Percentiles rank a stretch among this genome's conserved stretches.
phyloP scores from a whole-genome alignment of 352 stramenopile genomes.

The Aphanomyces invadans region DNA sequence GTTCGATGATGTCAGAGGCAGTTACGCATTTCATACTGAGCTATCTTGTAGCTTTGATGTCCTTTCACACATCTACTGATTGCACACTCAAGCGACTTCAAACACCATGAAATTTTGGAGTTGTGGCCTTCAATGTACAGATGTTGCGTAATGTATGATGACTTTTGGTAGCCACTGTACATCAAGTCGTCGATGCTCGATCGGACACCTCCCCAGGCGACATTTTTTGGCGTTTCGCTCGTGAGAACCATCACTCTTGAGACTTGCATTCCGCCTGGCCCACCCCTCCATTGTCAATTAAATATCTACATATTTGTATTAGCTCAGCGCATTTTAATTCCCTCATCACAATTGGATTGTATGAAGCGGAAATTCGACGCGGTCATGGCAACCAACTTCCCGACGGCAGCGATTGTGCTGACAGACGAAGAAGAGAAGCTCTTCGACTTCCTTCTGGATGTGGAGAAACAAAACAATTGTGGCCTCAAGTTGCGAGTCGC shows the following conservation, averaged over 20 bases:
- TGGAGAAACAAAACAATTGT: slow-evolving; percentile 43
- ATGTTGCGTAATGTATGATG: neutral
- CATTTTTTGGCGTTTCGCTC: too few species aligned
- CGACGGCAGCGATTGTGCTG: slow-evolving; percentile 35
- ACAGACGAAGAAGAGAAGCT: slow-evolving; percentile 46
- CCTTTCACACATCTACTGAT: neutral
- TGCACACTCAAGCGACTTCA: neutral
- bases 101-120: neutral
- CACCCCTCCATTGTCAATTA: too few species aligned
- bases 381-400: too few species aligned
- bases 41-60: neutral
- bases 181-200: too few species aligned
- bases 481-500: slow-evolving; percentile 89
- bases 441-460: slow-evolving; percentile 53
- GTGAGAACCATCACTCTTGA: too few species aligned
- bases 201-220: too few species aligned
- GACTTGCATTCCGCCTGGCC: too few species aligned
- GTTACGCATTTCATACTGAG: neutral
- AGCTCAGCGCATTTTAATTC: too few species aligned
- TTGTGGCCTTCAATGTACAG: neutral
- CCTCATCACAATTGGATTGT: neutral
- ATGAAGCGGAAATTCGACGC: slow-evolving; percentile 25
- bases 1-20: too few species aligned
- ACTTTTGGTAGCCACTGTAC: neutral
- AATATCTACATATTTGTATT: too few species aligned